phyloP scores from a whole-genome alignment of 768 basidiomycete species.

The Udeniomyces megalosporus region DNA sequence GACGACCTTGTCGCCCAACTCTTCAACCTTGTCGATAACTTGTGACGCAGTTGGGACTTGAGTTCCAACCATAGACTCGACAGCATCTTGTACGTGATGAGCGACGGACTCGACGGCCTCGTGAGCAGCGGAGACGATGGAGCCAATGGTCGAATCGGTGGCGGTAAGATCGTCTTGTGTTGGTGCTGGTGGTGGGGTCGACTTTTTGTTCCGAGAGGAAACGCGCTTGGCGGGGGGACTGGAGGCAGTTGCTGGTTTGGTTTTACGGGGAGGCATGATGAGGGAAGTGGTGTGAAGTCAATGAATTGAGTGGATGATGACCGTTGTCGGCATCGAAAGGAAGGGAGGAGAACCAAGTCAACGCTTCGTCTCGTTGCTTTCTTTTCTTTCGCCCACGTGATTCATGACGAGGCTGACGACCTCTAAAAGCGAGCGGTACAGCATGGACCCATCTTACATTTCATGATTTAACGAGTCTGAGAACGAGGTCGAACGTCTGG shows the following conservation, averaged over 20 bases:
- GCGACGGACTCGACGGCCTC: neutral
- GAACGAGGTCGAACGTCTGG: too few species aligned
- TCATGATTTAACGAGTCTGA: too few species aligned
- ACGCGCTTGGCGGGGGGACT: neutral
- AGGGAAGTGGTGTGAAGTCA: too few species aligned
- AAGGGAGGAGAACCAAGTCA: too few species aligned
- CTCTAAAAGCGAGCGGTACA: too few species aligned
- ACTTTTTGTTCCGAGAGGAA: slow-evolving; percentile 2
- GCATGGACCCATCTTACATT: too few species aligned
- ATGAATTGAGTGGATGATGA: too few species aligned
- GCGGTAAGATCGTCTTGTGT: neutral
- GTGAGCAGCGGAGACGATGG: neutral
- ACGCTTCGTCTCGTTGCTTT: too few species aligned
- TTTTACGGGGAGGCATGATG: slow-evolving; percentile 1
- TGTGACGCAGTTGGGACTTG: neutral
- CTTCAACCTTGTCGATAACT: neutral
- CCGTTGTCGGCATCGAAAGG: too few species aligned
- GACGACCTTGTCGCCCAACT: neutral
- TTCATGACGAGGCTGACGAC: too few species aligned
- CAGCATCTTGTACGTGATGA: neutral
- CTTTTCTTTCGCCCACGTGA: too few species aligned
- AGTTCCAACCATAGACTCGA: neutral
- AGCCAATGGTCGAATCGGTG: neutral
- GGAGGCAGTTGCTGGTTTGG: neutral
- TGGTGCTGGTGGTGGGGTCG: neutral